A percentile compares a stretch with the other conserved stretches of the same genome.
phyloP scores from a whole-genome alignment of 78 protist genomes.

The Emiliania huxleyi region DNA sequence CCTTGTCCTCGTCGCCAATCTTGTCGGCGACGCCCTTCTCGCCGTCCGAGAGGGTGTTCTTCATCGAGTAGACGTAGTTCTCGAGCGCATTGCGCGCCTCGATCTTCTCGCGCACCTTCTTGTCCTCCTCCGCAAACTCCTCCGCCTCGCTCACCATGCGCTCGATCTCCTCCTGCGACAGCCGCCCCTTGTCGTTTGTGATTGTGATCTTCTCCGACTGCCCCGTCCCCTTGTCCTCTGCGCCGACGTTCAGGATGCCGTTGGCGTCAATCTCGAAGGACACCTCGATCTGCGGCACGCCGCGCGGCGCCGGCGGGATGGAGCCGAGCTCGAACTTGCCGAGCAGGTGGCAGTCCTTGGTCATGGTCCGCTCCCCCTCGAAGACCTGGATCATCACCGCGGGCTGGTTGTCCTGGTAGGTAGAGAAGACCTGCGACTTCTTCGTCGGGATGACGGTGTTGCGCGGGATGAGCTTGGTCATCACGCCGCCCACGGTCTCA shows the following conservation, averaged over 20 bases:
- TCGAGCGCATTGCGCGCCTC: constrained; percentile 85
- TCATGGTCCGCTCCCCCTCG: constrained; percentile 97
- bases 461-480: constrained; percentile 92
- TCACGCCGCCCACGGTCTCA: constrained; percentile 96
- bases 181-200: constrained; percentile 91
- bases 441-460: constrained; percentile 91
- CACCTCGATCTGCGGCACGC: constrained; percentile 83
- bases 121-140: constrained; percentile 85
- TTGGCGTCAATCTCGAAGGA: constrained; percentile 89
- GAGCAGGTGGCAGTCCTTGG: constrained; percentile 88
- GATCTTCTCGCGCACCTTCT: constrained; percentile 63
- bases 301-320: constrained; percentile 82
- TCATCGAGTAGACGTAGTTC: constrained; percentile 73
- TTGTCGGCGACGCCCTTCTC: constrained; percentile 85
- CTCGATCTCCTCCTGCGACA: constrained; percentile 90
- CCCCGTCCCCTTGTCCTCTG: constrained; percentile 91
- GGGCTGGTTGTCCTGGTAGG: constrained; percentile 93
- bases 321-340: constrained; percentile 88
- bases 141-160: constrained; percentile 92
- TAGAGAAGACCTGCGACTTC: constrained; percentile 94
- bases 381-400: constrained; percentile 90
- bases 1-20: constrained; percentile 90
- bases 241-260: constrained; percentile 91
- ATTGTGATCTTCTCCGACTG: constrained; percentile 84
- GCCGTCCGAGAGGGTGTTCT: constrained; percentile 63